A percentile compares a stretch with the other conserved stretches of the same genome.
phyloP scores from a whole-genome alignment of 2,329 filamentous ascomycete species.

The Cercospora citrullina region DNA sequence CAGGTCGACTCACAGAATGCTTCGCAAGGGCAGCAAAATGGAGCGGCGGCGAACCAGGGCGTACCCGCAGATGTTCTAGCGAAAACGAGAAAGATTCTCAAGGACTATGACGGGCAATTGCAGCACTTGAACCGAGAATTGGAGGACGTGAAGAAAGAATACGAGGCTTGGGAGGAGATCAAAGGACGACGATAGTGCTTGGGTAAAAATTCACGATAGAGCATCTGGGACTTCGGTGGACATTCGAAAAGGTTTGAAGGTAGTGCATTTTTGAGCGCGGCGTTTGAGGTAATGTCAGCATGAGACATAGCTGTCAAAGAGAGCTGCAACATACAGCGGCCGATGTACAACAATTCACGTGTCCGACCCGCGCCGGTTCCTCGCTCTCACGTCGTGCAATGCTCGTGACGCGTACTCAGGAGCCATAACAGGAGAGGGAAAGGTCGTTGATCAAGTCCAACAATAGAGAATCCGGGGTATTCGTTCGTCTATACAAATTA shows the following conservation, averaged over 20 bases:
- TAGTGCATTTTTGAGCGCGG: slow-evolving; percentile 3
- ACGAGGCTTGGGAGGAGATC: slow-evolving; percentile 54
- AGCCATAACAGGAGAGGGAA: too few species aligned
- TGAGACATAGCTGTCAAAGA: not conserved
- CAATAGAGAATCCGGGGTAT: not conserved
- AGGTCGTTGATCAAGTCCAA: not conserved
- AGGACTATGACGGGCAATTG: slow-evolving; percentile 79
- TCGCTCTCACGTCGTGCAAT: not conserved
- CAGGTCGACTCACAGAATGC: slow-evolving; percentile 41
- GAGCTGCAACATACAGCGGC: not conserved
- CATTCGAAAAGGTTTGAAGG: not conserved
- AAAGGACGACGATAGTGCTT: slow-evolving; percentile 17
- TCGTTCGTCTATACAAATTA: not conserved
- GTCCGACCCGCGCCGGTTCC: not conserved
- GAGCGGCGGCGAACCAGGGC: slow-evolving; percentile 52
- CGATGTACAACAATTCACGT: not conserved
- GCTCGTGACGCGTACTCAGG: too few species aligned
- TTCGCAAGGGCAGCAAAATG: slow-evolving; percentile 45
- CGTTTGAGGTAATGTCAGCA: slow-evolving; percentile 2
- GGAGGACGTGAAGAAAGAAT: slow-evolving; percentile 59
- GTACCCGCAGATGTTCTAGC: slow-evolving; percentile 69
- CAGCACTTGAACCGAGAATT: slow-evolving; percentile 69
- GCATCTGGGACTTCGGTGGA: too few species aligned
- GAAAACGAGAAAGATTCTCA: slow-evolving; percentile 76
- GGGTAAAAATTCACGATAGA: not conserved